These are phyloP conservation scores for Pseudocohnilembus persalinus DNA, from an alignment of 169 alveolate genomes.

Conservation along the genomic window DNA sequence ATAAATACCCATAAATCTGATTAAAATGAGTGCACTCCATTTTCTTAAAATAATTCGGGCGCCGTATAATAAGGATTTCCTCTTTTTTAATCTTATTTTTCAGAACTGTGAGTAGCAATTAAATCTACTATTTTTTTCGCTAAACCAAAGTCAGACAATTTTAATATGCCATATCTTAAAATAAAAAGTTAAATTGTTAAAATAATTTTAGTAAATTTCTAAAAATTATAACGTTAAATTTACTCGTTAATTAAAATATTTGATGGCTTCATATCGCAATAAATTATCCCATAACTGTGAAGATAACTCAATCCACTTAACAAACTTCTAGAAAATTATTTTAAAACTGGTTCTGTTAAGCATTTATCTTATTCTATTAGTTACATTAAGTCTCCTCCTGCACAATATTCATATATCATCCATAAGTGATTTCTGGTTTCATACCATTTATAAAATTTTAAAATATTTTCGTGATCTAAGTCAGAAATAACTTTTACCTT, in stretches of 20 bases:
- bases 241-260: constrained; percentile 84
- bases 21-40: constrained; percentile 82
- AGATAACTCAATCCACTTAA: constrained; percentile 69
- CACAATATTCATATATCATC: constrained; percentile 88
- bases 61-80: constrained; percentile 90
- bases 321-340: constrained; percentile 50
- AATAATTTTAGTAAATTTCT: not conserved
- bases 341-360: constrained; percentile 66
- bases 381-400: constrained; percentile 87
- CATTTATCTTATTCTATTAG: constrained; percentile 77
- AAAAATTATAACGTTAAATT: too few species aligned
- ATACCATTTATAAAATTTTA: constrained; percentile 78
- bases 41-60: constrained; percentile 86
- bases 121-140: constrained; percentile 67
- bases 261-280: constrained; percentile 88
- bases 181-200: not conserved
- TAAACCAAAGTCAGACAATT: constrained; percentile 85
- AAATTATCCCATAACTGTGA: constrained; percentile 84
- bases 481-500: constrained; percentile 60
- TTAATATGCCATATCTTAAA: constrained; percentile 67
- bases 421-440: constrained; percentile 90
- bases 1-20: constrained; percentile 76
- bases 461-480: constrained; percentile 60
- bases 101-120: constrained; percentile 28
- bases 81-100: constrained; percentile 40